Evolutionary conservation across 441 rosid species (phyloP).

Genomic region (Bruguiera hainesii): DNA sequence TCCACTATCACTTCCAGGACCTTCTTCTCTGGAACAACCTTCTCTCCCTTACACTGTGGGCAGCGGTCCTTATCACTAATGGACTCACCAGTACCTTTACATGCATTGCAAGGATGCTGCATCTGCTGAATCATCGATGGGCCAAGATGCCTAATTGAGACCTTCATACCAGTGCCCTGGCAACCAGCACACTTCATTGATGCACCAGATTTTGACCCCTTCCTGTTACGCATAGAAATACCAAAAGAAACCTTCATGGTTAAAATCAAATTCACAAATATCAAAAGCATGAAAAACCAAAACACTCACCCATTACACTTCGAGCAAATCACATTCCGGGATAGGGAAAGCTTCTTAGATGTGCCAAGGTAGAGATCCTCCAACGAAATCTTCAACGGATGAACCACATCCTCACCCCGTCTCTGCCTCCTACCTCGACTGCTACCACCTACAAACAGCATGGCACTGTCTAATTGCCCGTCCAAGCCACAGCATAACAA

Average conservation of each 20-base stretch:
- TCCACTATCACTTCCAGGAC: conserved; percentile 66
- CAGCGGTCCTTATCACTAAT: conserved; percentile 65
- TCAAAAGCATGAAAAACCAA: not conserved
- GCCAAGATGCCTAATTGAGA: conserved; percentile 67
- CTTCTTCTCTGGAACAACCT: conserved; percentile 69
- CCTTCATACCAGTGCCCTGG: conserved; percentile 81
- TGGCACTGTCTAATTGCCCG: no score
- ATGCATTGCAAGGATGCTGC: conserved; percentile 81
- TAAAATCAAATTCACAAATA: not conserved
- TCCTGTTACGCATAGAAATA: conserved; percentile 29
- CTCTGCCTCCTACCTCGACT: conserved; percentile 76
- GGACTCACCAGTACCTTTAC: conserved; percentile 73
- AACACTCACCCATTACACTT: conserved; percentile 68
- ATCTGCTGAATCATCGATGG: conserved; percentile 87
- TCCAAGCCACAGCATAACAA: no score
- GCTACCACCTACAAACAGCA: conserved; percentile 43
- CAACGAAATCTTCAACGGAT: conserved; percentile 62
- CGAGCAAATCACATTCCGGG: conserved; percentile 64
- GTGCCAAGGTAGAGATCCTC: conserved; percentile 69
- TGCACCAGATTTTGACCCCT: conserved; percentile 78
- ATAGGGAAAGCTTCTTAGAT: conserved; percentile 67
- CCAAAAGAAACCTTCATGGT: not conserved
- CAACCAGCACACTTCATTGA: conserved; percentile 68
- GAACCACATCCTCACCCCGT: conserved; percentile 81
- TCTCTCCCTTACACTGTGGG: conserved; percentile 66